Conservation (phyloP, 306 rosid genomes). For the Quercus parvula region DNA sequence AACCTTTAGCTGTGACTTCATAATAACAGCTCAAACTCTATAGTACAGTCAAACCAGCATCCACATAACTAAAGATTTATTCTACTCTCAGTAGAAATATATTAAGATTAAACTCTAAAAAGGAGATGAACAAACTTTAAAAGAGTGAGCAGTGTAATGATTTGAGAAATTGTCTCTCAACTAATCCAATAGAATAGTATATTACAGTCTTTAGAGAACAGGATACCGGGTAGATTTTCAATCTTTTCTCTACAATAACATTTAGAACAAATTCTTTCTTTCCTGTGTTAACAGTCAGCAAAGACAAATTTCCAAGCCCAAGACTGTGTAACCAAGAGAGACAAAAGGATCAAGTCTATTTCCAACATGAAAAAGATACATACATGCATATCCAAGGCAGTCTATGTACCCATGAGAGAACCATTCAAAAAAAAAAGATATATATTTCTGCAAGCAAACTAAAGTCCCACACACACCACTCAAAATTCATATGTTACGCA, state of each 20-base stretch:
- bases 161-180: neutral
- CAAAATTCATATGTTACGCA: neutral
- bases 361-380: neutral
- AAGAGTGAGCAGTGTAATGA: neutral
- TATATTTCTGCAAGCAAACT: neutral
- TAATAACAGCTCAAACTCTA: too few species aligned
- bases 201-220: neutral
- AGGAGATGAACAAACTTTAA: neutral
- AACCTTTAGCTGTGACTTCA: neutral
- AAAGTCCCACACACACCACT: too few species aligned
- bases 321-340: neutral
- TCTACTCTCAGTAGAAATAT: neutral
- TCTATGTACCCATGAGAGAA: neutral
- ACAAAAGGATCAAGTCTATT: neutral
- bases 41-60: neutral
- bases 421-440: neutral
- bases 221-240: neutral
- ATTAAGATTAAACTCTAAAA: neutral
- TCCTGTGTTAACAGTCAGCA: neutral
- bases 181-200: neutral
- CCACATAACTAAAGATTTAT: neutral
- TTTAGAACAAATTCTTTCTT: conserved; percentile 7
- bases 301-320: conserved; percentile 3
- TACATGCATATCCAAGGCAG: neutral
- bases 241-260: neutral